Base-by-base conservation (phyloP, 2,329 filamentous ascomycete species). In the Epichloe gansuensis region DNA sequence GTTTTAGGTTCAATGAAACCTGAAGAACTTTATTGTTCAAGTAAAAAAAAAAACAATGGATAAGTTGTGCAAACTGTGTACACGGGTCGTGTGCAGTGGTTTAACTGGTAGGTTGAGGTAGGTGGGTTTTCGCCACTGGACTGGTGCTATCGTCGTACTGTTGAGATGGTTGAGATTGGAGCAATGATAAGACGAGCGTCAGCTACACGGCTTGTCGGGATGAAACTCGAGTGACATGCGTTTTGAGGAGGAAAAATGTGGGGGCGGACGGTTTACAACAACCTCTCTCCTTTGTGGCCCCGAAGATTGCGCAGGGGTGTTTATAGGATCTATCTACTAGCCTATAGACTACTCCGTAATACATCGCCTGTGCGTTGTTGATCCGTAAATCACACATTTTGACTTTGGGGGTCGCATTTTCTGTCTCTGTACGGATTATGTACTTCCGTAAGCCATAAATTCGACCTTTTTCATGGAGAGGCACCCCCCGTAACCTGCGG, bases 401-500 rank as follows among this genome's bases (percentile, higher is more conserved):
- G 31, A 31, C 31, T 31, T 31, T 9, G 31, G 8, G 27, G 31
- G 31, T 31, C 9, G 3, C 31, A 11, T 31, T 31, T 4, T 31
- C 31, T 11, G 31, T 31, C 3, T 11, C 31, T 8, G 9, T 11
- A 31, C 8, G 27, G 9, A 31, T 8, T 3, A 7, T 11, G 9
- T 11, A 31, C 31, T 31, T 31, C 8, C 31, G 31, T 31, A 11
- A 8, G 31, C 31, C 31, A 31, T 31, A 4, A 31, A 11, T 11
- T n/a, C 13, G 3, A 31, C 17, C 13, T 27, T 45, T 45, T n/a
- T 41, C 42, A 57, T 40, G 48, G 44, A 27, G 49, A 38, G 47
- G 34, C 40, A 8, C 61, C 59, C 59, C 60, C 62, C 12, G 62
- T 51, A 49, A 64, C 54, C 50, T 61, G 54, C 1, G 68, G 65